A percentile compares a stretch with the other conserved stretches of the same genome.
Evolutionary conservation across 331 rosid genomes (phyloP).

Genomic region (Pyrus hybrid): DNA sequence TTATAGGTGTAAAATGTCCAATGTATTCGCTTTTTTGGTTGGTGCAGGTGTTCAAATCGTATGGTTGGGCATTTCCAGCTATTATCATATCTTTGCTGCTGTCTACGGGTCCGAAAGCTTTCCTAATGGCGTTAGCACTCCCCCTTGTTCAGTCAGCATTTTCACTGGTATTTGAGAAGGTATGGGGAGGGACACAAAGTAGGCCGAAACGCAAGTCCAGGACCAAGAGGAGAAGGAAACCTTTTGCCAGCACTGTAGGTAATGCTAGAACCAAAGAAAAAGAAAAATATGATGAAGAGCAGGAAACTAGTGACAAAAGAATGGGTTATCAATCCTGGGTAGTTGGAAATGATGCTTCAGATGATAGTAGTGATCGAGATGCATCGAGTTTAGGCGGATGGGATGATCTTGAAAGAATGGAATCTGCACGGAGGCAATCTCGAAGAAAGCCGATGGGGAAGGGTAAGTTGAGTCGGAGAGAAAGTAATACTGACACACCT

Average conservation of each 20-base stretch:
- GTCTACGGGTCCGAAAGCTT: conserved; percentile 71
- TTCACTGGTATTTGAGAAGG: conserved; percentile 61
- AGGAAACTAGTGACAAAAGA: conserved; percentile 29
- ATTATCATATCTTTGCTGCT: conserved; percentile 47
- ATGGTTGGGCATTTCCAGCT: conserved; percentile 76
- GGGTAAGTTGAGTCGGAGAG: conserved; percentile 66
- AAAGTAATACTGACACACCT: conserved; percentile 62
- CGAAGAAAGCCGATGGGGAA: conserved; percentile 21
- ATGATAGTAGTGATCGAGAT: conserved; percentile 19
- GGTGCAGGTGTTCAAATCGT: conserved; percentile 70
- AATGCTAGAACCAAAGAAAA: neutral
- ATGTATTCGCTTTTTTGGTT: conserved; percentile 19
- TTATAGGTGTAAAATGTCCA: conserved; percentile 4
- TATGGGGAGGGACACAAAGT: conserved; percentile 47
- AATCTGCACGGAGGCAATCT: conserved; percentile 28
- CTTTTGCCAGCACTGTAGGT: conserved; percentile 19
- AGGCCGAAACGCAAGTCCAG: conserved; percentile 50
- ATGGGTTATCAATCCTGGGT: conserved; percentile 67
- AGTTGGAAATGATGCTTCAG: conserved; percentile 38
- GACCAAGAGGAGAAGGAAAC: conserved; percentile 41
- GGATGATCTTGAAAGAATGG: conserved; percentile 70
- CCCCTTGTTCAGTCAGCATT: conserved; percentile 75
- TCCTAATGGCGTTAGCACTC: conserved; percentile 83
- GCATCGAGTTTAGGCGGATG: conserved; percentile 63
- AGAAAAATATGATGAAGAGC: conserved; percentile 29